A percentile compares a stretch with the other conserved stretches of the same genome.
Conservation (phyloP, 2,329 filamentous ascomycete genomes). For the Hypomyces perniciosus region DNA sequence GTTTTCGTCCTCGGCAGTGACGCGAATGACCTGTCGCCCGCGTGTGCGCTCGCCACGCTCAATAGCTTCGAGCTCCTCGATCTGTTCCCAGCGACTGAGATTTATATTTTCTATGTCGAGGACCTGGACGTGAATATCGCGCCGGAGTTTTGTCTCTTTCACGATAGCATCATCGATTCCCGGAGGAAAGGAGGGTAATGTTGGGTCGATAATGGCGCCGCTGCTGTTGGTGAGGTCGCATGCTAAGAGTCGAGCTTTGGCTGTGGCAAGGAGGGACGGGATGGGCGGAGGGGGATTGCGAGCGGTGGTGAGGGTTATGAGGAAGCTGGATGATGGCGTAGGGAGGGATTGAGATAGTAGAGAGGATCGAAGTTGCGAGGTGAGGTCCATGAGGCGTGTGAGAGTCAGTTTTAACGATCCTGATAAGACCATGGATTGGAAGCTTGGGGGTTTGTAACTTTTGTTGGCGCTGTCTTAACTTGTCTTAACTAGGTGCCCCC, state of each 20-base stretch:
- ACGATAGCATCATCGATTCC: slow-evolving; percentile 47
- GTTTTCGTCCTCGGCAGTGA: slow-evolving; percentile 39
- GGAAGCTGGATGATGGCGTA: slow-evolving; percentile 50
- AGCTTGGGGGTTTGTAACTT: too few relatives aligned
- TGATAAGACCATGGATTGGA: background rate
- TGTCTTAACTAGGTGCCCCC: background rate
- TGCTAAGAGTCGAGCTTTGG: slow-evolving; percentile 71
- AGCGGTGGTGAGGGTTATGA: slow-evolving; percentile 54
- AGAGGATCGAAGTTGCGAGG: slow-evolving; percentile 30
- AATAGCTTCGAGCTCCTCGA: slow-evolving; percentile 71
- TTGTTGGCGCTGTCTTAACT: too few relatives aligned
- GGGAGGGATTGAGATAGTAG: slow-evolving; percentile 51
- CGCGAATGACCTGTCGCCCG: slow-evolving; percentile 74
- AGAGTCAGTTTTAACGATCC: background rate
- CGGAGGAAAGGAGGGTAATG: slow-evolving; percentile 42
- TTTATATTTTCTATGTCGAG: slow-evolving; percentile 81
- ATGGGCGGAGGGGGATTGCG: slow-evolving; percentile 55
- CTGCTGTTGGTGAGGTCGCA: slow-evolving; percentile 59
- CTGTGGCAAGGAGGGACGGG: slow-evolving; percentile 69
- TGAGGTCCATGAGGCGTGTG: slow-evolving; percentile 17
- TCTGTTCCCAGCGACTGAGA: slow-evolving; percentile 75
- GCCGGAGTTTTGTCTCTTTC: slow-evolving; percentile 50
- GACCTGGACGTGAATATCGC: slow-evolving; percentile 70
- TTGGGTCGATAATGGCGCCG: slow-evolving; percentile 33
- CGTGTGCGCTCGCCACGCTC: slow-evolving; percentile 67